These are phyloP conservation scores for Pseudogymnoascus sp. DNA, from an alignment of 2,329 filamentous ascomycete species.

Conservation along the genomic window DNA sequence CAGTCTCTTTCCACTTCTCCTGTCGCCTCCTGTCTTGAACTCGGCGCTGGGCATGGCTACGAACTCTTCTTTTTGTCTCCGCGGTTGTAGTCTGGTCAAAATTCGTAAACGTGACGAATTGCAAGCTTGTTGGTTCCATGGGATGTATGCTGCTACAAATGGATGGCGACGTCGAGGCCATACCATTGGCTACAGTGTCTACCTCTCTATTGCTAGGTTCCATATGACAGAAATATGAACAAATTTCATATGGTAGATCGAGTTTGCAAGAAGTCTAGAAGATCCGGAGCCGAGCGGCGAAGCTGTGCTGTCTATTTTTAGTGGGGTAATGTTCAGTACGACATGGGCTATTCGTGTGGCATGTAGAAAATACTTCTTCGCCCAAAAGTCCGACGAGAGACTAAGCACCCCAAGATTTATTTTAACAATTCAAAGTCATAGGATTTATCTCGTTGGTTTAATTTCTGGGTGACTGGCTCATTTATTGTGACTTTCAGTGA, in stretches of 20 bases:
- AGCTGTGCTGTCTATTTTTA: not conserved
- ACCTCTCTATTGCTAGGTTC: not conserved
- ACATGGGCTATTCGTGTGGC: too few relatives aligned
- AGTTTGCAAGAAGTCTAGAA: not conserved
- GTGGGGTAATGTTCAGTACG: not conserved
- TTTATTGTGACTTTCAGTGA: too few relatives aligned
- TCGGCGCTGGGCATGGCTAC: slow-evolving; percentile 12
- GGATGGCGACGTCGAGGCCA: not conserved
- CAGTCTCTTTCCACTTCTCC: not conserved
- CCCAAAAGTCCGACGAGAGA: too few relatives aligned
- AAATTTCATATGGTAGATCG: not conserved
- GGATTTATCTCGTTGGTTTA: too few relatives aligned
- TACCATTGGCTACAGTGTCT: not conserved
- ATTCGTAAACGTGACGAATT: slow-evolving; percentile 13
- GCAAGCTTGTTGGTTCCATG: not conserved
- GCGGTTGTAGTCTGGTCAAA: slow-evolving; percentile 9
- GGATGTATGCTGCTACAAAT: not conserved
- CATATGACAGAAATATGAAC: not conserved
- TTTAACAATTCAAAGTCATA: too few relatives aligned
- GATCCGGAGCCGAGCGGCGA: not conserved
- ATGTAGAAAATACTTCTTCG: too few relatives aligned
- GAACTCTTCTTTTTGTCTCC: slow-evolving; percentile 11
- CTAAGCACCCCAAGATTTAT: too few relatives aligned
- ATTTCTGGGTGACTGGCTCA: too few relatives aligned
- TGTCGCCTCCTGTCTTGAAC: slow-evolving; percentile 9